Evolutionary conservation across 140 eudicot genomes (phyloP), one percentile per base, ranked within the genome.

Genomic region (Flaveria floridana): DNA sequence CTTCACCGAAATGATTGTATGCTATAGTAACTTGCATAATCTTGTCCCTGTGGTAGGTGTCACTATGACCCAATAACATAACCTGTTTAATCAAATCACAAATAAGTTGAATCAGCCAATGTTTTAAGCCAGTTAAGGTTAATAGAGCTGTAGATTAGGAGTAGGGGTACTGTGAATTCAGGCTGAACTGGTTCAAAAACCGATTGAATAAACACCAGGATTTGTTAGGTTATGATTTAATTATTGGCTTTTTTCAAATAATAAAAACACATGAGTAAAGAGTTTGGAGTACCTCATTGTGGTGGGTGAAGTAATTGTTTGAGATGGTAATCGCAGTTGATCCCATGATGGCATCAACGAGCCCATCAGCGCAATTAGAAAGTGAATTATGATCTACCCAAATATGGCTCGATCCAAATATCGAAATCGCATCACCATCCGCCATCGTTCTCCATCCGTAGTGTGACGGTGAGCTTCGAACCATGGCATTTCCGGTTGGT

Each of bases 11-110:
- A 15, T 64, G 69, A 21, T 64, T 64, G 14, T 28, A 64, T 0
- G 69, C 48, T 13, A 64, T 64, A 2, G 69, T 64, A 13, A 64
- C 69, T 15, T 64, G 69, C 69, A 64, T 64, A 26, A 11, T 41
- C 30, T 34, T 64, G 23, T 64, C 69, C 47, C 41, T 30, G 0
- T 41, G 16, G 12, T 64, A 64, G 3, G 69, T 26, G 69, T 64
- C 48, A 12, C 46, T 64, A 34, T 64, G 69, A 7, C 69, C 69
- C 47, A 64, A 64, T 15, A 65, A 65, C 71, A 34, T 65, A 20
- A 61, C 19, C 67, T 61, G 62, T 18, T 55, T 55, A 44, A 44
- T 44, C 50, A 9, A 30, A 44, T 44, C 50, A 44, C 3, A 44
- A 44, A 1, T 9, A 44, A 44, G 50, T 44, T 1, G 50, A 44